Evolutionary conservation across 441 rosid species (phyloP).

Genomic region (Erodium texanum): DNA sequence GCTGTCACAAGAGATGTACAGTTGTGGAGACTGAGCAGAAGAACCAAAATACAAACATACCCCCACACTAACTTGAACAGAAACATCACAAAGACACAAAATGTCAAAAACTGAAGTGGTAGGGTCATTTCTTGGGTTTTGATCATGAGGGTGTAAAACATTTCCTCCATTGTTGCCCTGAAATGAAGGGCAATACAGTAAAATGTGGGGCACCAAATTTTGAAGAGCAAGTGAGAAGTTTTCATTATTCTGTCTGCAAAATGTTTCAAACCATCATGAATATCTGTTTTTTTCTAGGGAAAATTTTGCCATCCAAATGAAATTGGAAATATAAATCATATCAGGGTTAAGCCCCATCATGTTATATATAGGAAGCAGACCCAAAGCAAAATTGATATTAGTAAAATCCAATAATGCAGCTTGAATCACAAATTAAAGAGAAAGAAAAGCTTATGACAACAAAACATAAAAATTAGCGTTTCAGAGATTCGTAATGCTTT

Average conservation of each 20-base stretch:
- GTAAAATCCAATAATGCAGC: slow-evolving; percentile 12
- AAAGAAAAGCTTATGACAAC: slow-evolving; percentile 4
- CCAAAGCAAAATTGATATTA: slow-evolving; percentile 6
- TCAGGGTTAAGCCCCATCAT: neutral
- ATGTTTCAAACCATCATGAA: slow-evolving; percentile 13
- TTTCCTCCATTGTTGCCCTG: slow-evolving; percentile 53
- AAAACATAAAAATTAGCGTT: slow-evolving; percentile 11
- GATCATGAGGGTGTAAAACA: slow-evolving; percentile 8
- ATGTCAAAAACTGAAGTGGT: neutral
- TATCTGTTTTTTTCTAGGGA: slow-evolving; percentile 21
- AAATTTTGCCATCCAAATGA: too few species aligned
- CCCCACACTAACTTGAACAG: slow-evolving; percentile 14
- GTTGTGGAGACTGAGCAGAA: slow-evolving; percentile 4
- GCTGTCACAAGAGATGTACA: slow-evolving; percentile 28
- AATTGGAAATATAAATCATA: neutral
- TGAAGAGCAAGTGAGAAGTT: slow-evolving; percentile 15
- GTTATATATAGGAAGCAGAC: slow-evolving; percentile 17
- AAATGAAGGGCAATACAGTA: slow-evolving; percentile 31
- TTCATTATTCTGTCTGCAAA: slow-evolving; percentile 21
- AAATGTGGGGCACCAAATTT: slow-evolving; percentile 27
- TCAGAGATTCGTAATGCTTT: slow-evolving; percentile 26
- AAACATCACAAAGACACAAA: neutral
- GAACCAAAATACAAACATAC: slow-evolving; percentile 17
- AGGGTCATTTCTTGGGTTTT: slow-evolving; percentile 23
- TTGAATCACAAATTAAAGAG: neutral